phyloP scores from a whole-genome alignment of 2,329 filamentous ascomycete species.

The Neonectria punicea region DNA sequence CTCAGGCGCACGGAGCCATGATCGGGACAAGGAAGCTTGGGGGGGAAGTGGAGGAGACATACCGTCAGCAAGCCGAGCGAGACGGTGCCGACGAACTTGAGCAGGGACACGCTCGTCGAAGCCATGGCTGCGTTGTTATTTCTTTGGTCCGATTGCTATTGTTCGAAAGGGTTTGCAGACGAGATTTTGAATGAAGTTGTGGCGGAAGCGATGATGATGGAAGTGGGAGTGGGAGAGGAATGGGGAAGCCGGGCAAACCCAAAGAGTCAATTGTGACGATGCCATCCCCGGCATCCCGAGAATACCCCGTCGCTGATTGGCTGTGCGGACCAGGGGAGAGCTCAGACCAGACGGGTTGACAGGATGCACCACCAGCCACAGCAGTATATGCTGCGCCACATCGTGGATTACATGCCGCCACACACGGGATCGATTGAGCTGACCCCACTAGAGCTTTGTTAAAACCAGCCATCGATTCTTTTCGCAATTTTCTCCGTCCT shows the following conservation, averaged over 20 bases:
- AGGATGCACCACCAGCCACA: neutral
- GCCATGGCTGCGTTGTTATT: constrained; percentile 60
- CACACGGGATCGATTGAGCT: neutral
- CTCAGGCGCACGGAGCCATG: constrained; percentile 12
- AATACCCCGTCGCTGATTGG: constrained; percentile 26
- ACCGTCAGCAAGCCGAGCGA: constrained; percentile 90
- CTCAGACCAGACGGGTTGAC: neutral
- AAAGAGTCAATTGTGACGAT: constrained; percentile 8
- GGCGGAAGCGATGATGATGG: constrained; percentile 27
- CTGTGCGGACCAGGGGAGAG: constrained; percentile 20
- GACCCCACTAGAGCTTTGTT: constrained; percentile 23
- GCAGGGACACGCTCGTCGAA: constrained; percentile 75
- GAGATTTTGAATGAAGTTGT: neutral
- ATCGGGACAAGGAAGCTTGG: neutral
- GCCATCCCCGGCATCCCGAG: constrained; percentile 19
- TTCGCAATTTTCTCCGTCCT: constrained; percentile 34
- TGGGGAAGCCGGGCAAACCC: neutral
- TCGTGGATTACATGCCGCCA: neutral
- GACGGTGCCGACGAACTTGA: constrained; percentile 94
- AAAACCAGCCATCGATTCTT: constrained; percentile 30
- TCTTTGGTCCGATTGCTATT: neutral
- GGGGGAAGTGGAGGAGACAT: constrained; percentile 50
- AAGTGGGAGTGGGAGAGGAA: neutral
- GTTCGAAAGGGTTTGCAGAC: neutral
- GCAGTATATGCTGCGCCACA: neutral